Evolutionary conservation across 1,284 basidiomycete genomes (phyloP), one percentile per base, ranked within the genome.

Genomic region (Meira nashicola): DNA sequence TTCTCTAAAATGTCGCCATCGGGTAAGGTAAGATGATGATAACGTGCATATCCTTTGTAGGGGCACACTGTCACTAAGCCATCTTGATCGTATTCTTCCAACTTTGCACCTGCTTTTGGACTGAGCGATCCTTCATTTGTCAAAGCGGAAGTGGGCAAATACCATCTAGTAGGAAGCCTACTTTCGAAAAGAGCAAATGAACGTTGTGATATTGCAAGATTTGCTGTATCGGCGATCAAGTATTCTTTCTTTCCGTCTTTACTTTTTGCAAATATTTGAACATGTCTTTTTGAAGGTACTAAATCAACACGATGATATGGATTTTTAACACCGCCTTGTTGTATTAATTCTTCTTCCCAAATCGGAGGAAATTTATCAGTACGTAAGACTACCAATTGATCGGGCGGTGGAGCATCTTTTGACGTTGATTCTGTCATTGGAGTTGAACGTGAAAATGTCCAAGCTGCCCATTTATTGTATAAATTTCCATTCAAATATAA

Each of bases 371-470:
- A 50, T 50, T 25, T 38, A n/a, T 15, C 14, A 7, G 33, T 38
- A 3, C 23, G 21, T 6, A 50, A 23, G 9, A 50, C 48, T 2
- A 50, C 7, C 14, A 19, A 38, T n/a, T 23, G 48, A 19, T 50
- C 48, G 3, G n/a, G 48, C 23, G n/a, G 4, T 25, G n/a, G 48
- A 25, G 33, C 17, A n/a, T 28, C 17, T 3, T 12, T 25, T 38
- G 17, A 38, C 14, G n/a, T 28, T 23, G n/a, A n/a, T 25, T 25
- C 48, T n/a, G 43, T 50, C 17, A 50, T 3, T 38, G 48, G 48
- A 3, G 23, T 28, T 15, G 48, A 17, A 40, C 40, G 14, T 43
- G 37, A 23, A 59, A 75, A 11, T 73, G 74, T 14, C 63, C 79
- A 11, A 25, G 48, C 21, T 15, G 23, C 23, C 14, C 21, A 50